Conservation (phyloP, 2,329 filamentous ascomycete genomes). For the Ilyonectria mors-panacis region DNA sequence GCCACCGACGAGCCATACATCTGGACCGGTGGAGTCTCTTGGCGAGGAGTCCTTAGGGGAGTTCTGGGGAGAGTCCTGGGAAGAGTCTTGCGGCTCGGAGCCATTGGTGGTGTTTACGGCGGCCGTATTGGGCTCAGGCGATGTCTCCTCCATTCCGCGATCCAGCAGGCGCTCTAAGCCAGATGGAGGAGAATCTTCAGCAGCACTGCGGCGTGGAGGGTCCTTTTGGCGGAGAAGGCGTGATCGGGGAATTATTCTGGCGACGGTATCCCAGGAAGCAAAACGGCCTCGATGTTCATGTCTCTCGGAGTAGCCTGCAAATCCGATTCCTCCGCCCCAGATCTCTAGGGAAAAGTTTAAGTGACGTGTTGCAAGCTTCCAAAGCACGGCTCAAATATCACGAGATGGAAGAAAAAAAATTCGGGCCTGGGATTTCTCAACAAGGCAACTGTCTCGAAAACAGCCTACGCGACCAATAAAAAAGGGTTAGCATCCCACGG, state of each 20-base stretch:
- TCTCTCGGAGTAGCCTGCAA: constrained; percentile 1
- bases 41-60: background rate
- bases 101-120: constrained; percentile 34
- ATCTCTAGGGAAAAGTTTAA: constrained; percentile 6
- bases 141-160: constrained; percentile 27
- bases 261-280: constrained; percentile 19
- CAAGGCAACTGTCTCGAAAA: background rate
- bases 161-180: constrained; percentile 26
- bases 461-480: constrained; percentile 25
- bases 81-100: background rate
- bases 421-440: constrained; percentile 7
- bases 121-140: constrained; percentile 25
- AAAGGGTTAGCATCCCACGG: background rate
- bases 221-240: constrained; percentile 19
- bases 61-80: background rate
- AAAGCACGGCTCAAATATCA: constrained; percentile 29
- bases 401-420: constrained; percentile 28
- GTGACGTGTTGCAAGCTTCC: constrained; percentile 4
- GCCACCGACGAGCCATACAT: constrained; percentile 48
- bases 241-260: constrained; percentile 27
- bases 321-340: constrained; percentile 1
- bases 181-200: constrained; percentile 35
- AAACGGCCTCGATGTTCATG: constrained; percentile 1
- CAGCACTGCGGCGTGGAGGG: constrained; percentile 33
- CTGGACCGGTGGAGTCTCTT: constrained; percentile 24